Evolutionary conservation across 345 rosid genomes (phyloP).

Genomic region (Eutrema heterophyllum): DNA sequence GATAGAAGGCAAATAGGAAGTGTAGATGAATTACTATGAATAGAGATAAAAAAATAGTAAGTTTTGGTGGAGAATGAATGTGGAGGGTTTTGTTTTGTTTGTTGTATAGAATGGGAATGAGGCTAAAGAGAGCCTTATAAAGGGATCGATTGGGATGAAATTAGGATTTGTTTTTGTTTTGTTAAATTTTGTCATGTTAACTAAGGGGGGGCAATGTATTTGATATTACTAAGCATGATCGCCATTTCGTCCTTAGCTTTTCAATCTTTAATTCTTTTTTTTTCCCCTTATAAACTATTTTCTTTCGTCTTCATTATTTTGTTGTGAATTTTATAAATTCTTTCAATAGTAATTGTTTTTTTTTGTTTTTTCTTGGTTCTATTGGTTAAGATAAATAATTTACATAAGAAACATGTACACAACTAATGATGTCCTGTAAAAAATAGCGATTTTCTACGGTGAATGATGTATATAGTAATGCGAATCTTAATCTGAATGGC

Average conservation of each 20-base stretch:
- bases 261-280: constrained; percentile 7
- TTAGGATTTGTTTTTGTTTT: constrained; percentile 1
- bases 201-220: neutral
- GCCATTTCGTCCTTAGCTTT: neutral
- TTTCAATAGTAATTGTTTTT: neutral
- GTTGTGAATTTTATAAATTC: neutral
- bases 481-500: neutral
- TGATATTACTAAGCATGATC: neutral
- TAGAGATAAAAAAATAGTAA: neutral
- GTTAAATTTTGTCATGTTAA: constrained; percentile 7
- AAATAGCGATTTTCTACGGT: neutral
- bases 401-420: neutral
- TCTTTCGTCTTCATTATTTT: neutral
- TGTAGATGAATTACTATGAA: constrained; percentile 22
- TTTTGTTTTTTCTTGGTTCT: neutral
- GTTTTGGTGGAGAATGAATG: neutral
- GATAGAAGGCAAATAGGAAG: constrained; percentile 2
- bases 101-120: constrained; percentile 17
- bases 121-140: constrained; percentile 26
- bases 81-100: neutral
- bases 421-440: neutral
- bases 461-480: neutral
- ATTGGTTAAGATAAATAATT: neutral
- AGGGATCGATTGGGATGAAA: neutral
- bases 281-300: too few species aligned